Conservation (phyloP, 2,329 filamentous ascomycete genomes). For the Cercospora beticola region DNA sequence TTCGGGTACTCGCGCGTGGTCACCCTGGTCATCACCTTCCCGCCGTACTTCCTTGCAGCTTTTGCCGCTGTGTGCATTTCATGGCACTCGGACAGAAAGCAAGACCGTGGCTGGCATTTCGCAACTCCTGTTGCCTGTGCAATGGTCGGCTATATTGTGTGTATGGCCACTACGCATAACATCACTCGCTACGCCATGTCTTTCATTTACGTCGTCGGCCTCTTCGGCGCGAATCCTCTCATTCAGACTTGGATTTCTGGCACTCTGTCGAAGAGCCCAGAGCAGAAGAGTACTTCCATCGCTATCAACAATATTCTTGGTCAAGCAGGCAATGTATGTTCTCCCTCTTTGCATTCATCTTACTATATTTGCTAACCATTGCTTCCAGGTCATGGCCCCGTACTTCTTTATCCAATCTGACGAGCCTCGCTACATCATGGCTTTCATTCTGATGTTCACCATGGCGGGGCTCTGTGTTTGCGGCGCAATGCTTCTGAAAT, state of each 20-base stretch:
- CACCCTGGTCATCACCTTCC: slow-evolving; percentile 58
- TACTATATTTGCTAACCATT: not conserved
- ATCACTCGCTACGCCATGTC: slow-evolving; percentile 63
- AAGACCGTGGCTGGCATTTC: slow-evolving; percentile 56
- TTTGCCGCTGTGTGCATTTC: slow-evolving; percentile 56
- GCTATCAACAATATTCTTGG: not conserved
- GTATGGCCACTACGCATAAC: slow-evolving; percentile 51
- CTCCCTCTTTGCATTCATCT: not conserved
- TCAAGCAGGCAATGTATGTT: not conserved
- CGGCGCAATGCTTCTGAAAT: not conserved
- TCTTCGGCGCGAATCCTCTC: not conserved
- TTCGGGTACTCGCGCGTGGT: slow-evolving; percentile 57
- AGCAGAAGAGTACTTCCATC: not conserved
- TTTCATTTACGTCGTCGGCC: slow-evolving; percentile 42
- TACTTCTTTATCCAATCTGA: not conserved
- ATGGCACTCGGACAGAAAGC: slow-evolving; percentile 49
- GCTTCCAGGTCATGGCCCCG: not conserved
- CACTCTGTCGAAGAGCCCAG: not conserved
- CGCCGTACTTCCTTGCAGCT: slow-evolving; percentile 59
- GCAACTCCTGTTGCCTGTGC: slow-evolving; percentile 59
- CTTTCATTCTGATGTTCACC: not conserved
- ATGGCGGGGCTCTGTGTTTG: not conserved
- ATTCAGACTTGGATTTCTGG: not conserved
- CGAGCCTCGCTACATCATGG: not conserved
- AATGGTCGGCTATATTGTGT: slow-evolving; percentile 57